Evolutionary conservation across 768 basidiomycete species (phyloP).

Genomic region (Suillus fuscotomentosus): DNA sequence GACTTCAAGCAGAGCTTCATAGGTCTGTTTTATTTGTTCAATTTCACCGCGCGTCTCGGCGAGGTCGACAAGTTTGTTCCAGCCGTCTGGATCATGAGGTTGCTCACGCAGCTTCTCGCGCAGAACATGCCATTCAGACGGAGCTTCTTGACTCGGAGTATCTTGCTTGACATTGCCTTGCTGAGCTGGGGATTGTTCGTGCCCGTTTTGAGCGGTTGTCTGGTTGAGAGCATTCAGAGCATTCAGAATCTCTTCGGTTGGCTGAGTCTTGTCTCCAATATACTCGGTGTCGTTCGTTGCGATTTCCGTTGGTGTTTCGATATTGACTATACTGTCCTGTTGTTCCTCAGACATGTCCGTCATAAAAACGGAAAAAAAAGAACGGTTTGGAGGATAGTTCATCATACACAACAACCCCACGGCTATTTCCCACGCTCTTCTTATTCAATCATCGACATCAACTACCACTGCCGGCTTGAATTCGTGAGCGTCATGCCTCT

Average conservation of each 20-base stretch:
- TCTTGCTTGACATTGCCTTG: slow-evolving; percentile 21
- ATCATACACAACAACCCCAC: slow-evolving; percentile 8
- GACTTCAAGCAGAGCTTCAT: slow-evolving; percentile 76
- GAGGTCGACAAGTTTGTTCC: slow-evolving; percentile 75
- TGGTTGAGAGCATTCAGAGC: slow-evolving; percentile 34
- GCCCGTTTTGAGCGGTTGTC: slow-evolving; percentile 28
- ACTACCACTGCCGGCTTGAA: slow-evolving; percentile 14
- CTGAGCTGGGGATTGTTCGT: slow-evolving; percentile 19
- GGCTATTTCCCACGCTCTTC: slow-evolving; percentile 31
- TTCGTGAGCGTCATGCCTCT: slow-evolving; percentile 22
- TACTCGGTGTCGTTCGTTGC: slow-evolving; percentile 25
- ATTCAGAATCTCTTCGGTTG: slow-evolving; percentile 37
- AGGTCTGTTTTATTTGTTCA: slow-evolving; percentile 76
- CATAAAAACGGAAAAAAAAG: slow-evolving; percentile 29
- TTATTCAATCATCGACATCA: slow-evolving; percentile 12
- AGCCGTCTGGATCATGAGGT: slow-evolving; percentile 73
- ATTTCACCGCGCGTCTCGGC: slow-evolving; percentile 79
- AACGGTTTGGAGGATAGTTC: slow-evolving; percentile 21
- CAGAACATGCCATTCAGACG: slow-evolving; percentile 67
- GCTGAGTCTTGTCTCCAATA: slow-evolving; percentile 32
- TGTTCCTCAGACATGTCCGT: slow-evolving; percentile 35
- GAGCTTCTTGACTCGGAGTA: slow-evolving; percentile 32
- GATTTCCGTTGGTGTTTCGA: slow-evolving; percentile 26
- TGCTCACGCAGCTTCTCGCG: slow-evolving; percentile 61
- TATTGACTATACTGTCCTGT: slow-evolving; percentile 26